Conservation (phyloP, 2,329 filamentous ascomycete species). For the Malbranchea zuffiana region DNA sequence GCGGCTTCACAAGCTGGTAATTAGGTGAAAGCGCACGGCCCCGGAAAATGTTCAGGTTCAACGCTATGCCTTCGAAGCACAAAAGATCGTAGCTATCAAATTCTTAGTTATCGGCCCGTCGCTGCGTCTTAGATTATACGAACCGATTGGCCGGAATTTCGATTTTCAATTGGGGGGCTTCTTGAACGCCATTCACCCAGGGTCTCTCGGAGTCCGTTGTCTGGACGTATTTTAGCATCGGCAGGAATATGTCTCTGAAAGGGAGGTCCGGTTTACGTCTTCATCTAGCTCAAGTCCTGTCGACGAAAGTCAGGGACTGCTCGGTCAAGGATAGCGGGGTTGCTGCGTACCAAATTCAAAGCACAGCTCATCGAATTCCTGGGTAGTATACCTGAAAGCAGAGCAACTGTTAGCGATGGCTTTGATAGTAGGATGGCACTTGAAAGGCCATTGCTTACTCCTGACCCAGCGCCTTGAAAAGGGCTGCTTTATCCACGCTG, state of each 20-base stretch:
- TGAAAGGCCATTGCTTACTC: slow-evolving; percentile 50
- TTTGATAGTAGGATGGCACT: background rate
- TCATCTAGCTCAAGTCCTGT: slow-evolving; percentile 84
- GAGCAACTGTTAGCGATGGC: slow-evolving; percentile 2
- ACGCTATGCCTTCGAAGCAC: slow-evolving; percentile 90
- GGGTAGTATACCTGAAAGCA: slow-evolving; percentile 61
- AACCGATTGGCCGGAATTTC: slow-evolving; percentile 93
- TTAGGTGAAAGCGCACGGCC: slow-evolving; percentile 65
- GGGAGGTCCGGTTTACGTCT: slow-evolving; percentile 43
- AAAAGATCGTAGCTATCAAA: slow-evolving; percentile 65
- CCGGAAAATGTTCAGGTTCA: slow-evolving; percentile 93
- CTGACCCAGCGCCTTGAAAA: slow-evolving; percentile 84
- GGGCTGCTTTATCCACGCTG: slow-evolving; percentile 85
- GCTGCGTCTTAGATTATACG: slow-evolving; percentile 23
- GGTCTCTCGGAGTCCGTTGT: slow-evolving; percentile 66
- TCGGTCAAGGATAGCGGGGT: slow-evolving; percentile 14
- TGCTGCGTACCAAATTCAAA: slow-evolving; percentile 70
- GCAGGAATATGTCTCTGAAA: slow-evolving; percentile 15
- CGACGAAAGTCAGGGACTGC: slow-evolving; percentile 21
- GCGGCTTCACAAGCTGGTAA: slow-evolving; percentile 63
- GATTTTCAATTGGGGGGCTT: slow-evolving; percentile 90
- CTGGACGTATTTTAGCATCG: slow-evolving; percentile 22
- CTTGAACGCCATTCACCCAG: slow-evolving; percentile 65
- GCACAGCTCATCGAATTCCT: slow-evolving; percentile 93
- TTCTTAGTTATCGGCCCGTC: slow-evolving; percentile 17